These are phyloP conservation scores for Nicotiana knightiana DNA, from an alignment of 257 asterid species.

Conservation along the genomic window DNA sequence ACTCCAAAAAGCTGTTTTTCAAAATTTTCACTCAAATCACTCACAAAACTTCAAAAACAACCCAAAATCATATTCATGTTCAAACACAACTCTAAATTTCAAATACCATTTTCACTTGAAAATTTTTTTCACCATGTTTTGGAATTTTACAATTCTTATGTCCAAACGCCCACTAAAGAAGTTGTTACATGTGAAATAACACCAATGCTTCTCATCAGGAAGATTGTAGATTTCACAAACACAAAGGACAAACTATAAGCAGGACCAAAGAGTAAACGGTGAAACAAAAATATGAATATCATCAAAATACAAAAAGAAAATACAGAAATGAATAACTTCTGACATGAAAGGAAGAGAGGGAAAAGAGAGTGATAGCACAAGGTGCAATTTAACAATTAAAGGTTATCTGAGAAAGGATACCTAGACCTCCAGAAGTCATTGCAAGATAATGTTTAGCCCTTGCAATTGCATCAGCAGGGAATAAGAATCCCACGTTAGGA, in stretches of 20 bases:
- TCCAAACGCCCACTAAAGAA: too few relatives aligned
- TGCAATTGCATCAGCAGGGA: constrained; percentile 97
- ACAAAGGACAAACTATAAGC: not conserved
- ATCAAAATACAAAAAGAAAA: not conserved
- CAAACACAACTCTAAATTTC: too few relatives aligned
- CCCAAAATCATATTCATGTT: too few relatives aligned
- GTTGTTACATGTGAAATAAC: not conserved
- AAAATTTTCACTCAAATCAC: too few relatives aligned
- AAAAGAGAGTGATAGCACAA: not conserved
- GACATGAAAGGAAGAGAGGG: not conserved
- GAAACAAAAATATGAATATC: not conserved
- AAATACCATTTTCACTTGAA: too few relatives aligned
- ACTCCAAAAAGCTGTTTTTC: too few relatives aligned
- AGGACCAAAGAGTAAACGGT: not conserved
- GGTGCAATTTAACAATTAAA: not conserved
- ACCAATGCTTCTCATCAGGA: not conserved
- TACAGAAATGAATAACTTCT: not conserved
- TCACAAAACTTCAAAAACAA: too few relatives aligned
- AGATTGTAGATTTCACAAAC: not conserved
- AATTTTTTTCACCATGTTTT: too few relatives aligned
- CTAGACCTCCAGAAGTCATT: constrained; percentile 88
- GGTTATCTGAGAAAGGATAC: constrained; percentile 27
- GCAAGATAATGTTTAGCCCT: constrained; percentile 85
- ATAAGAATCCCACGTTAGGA: constrained; percentile 85
- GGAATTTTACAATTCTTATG: too few relatives aligned